Conservation (phyloP, 2,329 filamentous ascomycete genomes). For the Penicillium hordei region DNA sequence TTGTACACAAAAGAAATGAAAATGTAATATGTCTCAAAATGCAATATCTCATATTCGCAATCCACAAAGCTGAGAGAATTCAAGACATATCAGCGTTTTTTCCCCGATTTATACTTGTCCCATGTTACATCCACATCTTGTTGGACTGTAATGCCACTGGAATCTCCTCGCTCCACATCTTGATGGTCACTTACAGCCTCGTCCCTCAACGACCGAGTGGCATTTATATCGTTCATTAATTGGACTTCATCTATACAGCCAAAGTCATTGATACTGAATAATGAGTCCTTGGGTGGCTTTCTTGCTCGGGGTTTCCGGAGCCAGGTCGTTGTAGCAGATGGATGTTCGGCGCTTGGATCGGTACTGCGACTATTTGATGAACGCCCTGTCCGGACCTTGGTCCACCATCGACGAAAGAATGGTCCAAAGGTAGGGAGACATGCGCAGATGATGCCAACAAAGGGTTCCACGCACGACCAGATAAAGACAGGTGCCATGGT, state of each 20-base stretch:
- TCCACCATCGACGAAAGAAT: conserved; percentile 1
- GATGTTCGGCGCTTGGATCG: neutral
- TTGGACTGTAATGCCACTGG: neutral
- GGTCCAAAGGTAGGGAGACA: neutral
- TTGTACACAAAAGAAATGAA: neutral
- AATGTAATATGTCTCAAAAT: neutral
- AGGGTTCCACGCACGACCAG: neutral
- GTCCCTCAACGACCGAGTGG: neutral
- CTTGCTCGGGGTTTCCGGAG: neutral
- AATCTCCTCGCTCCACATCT: neutral
- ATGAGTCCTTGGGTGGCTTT: neutral
- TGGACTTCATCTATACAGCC: neutral
- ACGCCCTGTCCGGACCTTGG: neutral
- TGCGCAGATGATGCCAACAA: neutral
- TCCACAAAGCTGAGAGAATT: neutral
- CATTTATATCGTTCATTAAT: neutral
- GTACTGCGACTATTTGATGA: neutral
- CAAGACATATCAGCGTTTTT: neutral
- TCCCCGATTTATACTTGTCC: neutral
- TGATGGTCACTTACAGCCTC: neutral
- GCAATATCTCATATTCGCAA: neutral
- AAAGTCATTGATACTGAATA: neutral
- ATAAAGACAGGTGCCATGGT: conserved; percentile 1
- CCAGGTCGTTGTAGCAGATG: neutral
- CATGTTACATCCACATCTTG: conserved; percentile 1